These are phyloP conservation scores for Termitomyces sp. DNA, from an alignment of 768 basidiomycete species.

Conservation along the genomic window DNA sequence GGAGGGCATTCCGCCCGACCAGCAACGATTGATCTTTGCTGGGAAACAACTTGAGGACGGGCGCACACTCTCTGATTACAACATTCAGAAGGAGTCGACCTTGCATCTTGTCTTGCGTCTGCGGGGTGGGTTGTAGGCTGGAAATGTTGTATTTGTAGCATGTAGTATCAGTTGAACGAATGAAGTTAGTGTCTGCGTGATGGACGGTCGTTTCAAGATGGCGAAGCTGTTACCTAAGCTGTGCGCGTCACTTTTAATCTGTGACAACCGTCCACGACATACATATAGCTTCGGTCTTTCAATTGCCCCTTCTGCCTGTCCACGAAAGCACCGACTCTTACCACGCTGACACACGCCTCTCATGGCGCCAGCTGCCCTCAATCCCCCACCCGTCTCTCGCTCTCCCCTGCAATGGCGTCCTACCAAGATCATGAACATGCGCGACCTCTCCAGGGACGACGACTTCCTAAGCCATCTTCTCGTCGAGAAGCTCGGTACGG, in stretches of 20 bases:
- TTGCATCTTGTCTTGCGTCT: constrained; percentile 25
- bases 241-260: constrained; percentile 16
- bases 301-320: constrained; percentile 9
- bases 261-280: constrained; percentile 12
- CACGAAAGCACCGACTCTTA: constrained; percentile 12
- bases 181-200: constrained; percentile 4
- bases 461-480: constrained; percentile 88
- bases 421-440: constrained; percentile 87
- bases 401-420: constrained; percentile 58
- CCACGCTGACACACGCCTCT: constrained; percentile 15
- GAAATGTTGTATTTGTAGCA: background rate
- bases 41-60: constrained; percentile 18
- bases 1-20: constrained; percentile 17
- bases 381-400: constrained; percentile 19
- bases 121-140: constrained; percentile 29
- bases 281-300: background rate
- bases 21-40: constrained; percentile 16
- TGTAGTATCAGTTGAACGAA: background rate
- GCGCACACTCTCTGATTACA: constrained; percentile 17
- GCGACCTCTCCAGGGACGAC: constrained; percentile 85
- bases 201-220: constrained; percentile 10
- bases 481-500: constrained; percentile 84
- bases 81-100: constrained; percentile 18
- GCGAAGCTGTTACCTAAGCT: constrained; percentile 17
- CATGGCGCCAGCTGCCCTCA: constrained; percentile 26